Evolutionary conservation across 352 stramenopile species (phyloP).

Genomic region (Phytopythium mirpurense): DNA sequence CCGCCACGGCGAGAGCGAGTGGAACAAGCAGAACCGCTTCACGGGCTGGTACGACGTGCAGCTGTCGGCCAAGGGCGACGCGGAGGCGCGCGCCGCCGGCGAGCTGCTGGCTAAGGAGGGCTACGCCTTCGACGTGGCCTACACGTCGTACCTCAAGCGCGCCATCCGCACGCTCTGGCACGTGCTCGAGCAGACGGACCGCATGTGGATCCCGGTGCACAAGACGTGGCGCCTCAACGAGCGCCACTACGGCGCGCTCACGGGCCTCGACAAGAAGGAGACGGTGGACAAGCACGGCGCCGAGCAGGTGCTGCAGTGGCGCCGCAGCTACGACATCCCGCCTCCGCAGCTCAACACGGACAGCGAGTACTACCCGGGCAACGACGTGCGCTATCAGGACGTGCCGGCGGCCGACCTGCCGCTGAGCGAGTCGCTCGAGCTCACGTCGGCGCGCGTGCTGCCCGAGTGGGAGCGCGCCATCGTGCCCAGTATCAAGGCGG

Average conservation of each 20-base stretch:
- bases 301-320: slow-evolving; percentile 94
- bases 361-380: slow-evolving; percentile 90
- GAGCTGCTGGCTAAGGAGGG: slow-evolving; percentile 88
- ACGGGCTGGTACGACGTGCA: slow-evolving; percentile 94
- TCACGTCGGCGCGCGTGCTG: slow-evolving; percentile 90
- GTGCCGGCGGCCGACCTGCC: slow-evolving; percentile 85
- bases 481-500: slow-evolving; percentile 85
- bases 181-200: slow-evolving; percentile 91
- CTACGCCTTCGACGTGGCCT: slow-evolving; percentile 94
- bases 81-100: slow-evolving; percentile 89
- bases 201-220: slow-evolving; percentile 94
- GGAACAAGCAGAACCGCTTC: slow-evolving; percentile 94
- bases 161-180: slow-evolving; percentile 94
- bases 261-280: slow-evolving; percentile 88
- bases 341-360: slow-evolving; percentile 90
- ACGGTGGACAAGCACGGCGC: slow-evolving; percentile 89
- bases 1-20: slow-evolving; percentile 92
- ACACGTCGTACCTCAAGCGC: slow-evolving; percentile 94
- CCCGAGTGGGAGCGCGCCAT: slow-evolving; percentile 91
- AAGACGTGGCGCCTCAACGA: slow-evolving; percentile 94
- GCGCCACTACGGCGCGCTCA: slow-evolving; percentile 86
- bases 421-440: slow-evolving; percentile 91
- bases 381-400: slow-evolving; percentile 90
- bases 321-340: slow-evolving; percentile 97
- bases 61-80: slow-evolving; percentile 85